Evolutionary conservation across 139 green algal genomes (phyloP).

Genomic region (Coelastrella sp.): DNA sequence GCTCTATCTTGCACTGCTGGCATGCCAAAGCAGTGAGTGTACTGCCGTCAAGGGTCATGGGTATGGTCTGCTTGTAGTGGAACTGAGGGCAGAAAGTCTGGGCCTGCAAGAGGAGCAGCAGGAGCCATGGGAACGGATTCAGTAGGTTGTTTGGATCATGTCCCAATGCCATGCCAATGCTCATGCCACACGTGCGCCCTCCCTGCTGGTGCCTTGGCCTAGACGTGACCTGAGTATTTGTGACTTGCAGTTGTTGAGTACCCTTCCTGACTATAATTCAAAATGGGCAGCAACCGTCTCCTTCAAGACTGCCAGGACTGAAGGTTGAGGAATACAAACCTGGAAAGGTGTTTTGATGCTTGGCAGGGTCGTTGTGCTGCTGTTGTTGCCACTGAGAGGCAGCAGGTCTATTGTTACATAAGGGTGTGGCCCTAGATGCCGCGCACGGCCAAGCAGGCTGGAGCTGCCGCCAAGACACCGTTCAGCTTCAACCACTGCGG

Average conservation of each 20-base stretch:
- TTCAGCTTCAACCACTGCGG: constrained; percentile 61
- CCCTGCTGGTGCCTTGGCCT: no score
- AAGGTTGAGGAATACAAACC: constrained; percentile 1
- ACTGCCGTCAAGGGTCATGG: constrained; percentile 34
- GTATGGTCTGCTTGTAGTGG: constrained; percentile 46
- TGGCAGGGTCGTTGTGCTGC: constrained; percentile 39
- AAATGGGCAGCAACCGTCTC: no score
- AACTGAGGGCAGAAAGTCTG: constrained; percentile 73
- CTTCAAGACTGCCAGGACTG: background rate
- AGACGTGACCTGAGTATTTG: no score
- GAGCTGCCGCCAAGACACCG: constrained; percentile 51
- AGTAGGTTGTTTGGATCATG: no score
- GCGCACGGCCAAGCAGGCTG: constrained; percentile 49
- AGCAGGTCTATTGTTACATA: constrained; percentile 57
- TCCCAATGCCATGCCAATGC: no score
- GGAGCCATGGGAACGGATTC: background rate
- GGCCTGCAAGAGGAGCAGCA: constrained; percentile 46
- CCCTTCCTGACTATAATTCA: no score
- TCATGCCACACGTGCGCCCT: no score
- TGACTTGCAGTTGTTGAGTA: no score
- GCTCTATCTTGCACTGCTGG: constrained; percentile 56
- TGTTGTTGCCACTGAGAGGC: background rate
- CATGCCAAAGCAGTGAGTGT: constrained; percentile 50
- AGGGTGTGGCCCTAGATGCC: constrained; percentile 62
- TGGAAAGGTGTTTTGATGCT: constrained; percentile 63